These are phyloP conservation scores for Pythium apleroticum DNA, from an alignment of 352 stramenopile species.

Conservation along the genomic window DNA sequence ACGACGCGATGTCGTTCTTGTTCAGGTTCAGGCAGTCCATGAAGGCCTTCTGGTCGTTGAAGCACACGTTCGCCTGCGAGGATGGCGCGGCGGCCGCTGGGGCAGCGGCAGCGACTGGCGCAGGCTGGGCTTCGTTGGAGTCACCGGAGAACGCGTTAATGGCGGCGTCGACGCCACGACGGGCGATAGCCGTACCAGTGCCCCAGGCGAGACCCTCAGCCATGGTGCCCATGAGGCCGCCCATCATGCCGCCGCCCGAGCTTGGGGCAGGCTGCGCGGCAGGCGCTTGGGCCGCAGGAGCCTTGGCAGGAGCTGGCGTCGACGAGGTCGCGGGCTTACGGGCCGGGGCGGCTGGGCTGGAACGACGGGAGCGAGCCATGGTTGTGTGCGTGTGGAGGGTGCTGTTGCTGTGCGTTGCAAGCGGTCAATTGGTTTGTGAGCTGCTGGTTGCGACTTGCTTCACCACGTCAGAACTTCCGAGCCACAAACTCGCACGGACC, in stretches of 20 bases:
- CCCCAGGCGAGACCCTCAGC: constrained; percentile 96
- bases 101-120: constrained; percentile 19
- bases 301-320: constrained; percentile 27
- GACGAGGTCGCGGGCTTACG: constrained; percentile 40
- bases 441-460: not conserved
- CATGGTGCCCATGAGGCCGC: constrained; percentile 93
- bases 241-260: constrained; percentile 79
- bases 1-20: constrained; percentile 75
- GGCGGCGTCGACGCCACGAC: constrained; percentile 77
- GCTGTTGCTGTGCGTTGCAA: not conserved
- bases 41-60: constrained; percentile 74
- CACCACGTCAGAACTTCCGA: constrained; percentile 1
- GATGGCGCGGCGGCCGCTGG: constrained; percentile 15
- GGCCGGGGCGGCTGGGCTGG: constrained; percentile 32
- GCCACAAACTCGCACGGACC: not conserved
- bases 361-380: constrained; percentile 74
- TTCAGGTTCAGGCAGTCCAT: constrained; percentile 77
- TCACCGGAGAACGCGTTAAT: constrained; percentile 53
- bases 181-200: constrained; percentile 94
- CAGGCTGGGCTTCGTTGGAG: constrained; percentile 35
- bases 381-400: constrained; percentile 17
- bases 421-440: constrained; percentile 30
- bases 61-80: constrained; percentile 37
- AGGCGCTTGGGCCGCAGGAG: constrained; percentile 34
- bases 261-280: constrained; percentile 28